A percentile compares a stretch with the other conserved stretches of the same genome.
These are phyloP conservation scores for Pilobolus umbonatus DNA, from an alignment of 192 early-diverging fungal species.

Conservation along the genomic window DNA sequence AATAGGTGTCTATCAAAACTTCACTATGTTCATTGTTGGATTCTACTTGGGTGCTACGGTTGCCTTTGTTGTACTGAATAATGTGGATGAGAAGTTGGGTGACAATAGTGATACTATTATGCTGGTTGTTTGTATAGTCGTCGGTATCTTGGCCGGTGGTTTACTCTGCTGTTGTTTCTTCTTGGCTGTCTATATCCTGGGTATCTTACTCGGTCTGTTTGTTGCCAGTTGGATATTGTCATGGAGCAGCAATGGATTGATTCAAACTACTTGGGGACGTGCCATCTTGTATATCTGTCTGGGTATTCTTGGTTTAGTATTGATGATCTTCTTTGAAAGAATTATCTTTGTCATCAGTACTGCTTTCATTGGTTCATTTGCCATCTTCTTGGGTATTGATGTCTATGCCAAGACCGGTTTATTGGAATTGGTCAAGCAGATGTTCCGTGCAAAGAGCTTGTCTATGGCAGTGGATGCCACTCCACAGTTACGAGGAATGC, in stretches of 20 bases:
- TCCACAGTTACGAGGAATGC: slow-evolving; percentile 62
- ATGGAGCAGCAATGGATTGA: slow-evolving; percentile 55
- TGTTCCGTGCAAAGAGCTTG: slow-evolving; percentile 45
- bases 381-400: slow-evolving; percentile 76
- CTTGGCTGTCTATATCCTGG: slow-evolving; percentile 71
- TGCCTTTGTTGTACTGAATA: slow-evolving; percentile 45
- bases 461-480: slow-evolving; percentile 23
- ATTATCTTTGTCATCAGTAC: slow-evolving; percentile 67
- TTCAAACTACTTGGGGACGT: slow-evolving; percentile 57
- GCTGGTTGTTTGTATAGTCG: slow-evolving; percentile 53
- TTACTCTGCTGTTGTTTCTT: slow-evolving; percentile 63
- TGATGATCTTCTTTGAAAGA: slow-evolving; percentile 60
- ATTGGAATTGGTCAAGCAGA: slow-evolving; percentile 47
- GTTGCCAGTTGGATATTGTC: slow-evolving; percentile 70
- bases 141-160: slow-evolving; percentile 63
- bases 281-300: slow-evolving; percentile 66
- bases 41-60: slow-evolving; percentile 61
- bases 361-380: slow-evolving; percentile 73
- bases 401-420: slow-evolving; percentile 78
- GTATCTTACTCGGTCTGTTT: slow-evolving; percentile 73
- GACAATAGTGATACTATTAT: slow-evolving; percentile 42
- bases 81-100: slow-evolving; percentile 39
- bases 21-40: slow-evolving; percentile 74
- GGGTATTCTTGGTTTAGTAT: slow-evolving; percentile 55
- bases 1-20: slow-evolving; percentile 31